phyloP scores from a whole-genome alignment of 495 filamentous ascomycete species.

The Xanthoparmelia taractica region DNA sequence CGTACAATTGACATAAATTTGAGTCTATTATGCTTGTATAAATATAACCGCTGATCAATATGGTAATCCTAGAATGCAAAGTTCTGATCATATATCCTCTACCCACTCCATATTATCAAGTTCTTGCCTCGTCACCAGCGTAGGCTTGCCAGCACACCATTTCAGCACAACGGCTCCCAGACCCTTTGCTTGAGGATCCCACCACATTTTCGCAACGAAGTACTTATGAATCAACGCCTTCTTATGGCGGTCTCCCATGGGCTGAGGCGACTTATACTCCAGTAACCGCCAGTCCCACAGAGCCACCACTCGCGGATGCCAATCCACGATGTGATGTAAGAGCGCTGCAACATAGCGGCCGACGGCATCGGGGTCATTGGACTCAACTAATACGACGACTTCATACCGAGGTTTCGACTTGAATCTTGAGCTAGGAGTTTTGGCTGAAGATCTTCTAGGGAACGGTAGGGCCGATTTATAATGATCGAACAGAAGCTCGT shows the following conservation, averaged over 20 bases:
- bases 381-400: conserved; percentile 15
- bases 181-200: conserved; percentile 1
- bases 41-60: not conserved
- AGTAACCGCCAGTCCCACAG: conserved; percentile 20
- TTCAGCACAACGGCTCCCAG: not conserved
- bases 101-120: not conserved
- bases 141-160: not conserved
- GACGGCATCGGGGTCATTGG: not conserved
- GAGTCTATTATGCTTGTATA: not conserved
- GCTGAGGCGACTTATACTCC: conserved; percentile 2
- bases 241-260: not conserved
- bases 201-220: conserved; percentile 7
- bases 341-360: conserved; percentile 4
- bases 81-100: not conserved
- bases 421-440: not conserved
- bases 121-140: not conserved
- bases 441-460: not conserved
- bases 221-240: not conserved
- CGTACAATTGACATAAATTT: too few relatives aligned
- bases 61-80: not conserved
- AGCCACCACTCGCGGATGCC: conserved; percentile 9
- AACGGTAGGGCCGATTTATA: not conserved
- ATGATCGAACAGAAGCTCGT: conserved; percentile 1
- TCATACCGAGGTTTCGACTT: not conserved
- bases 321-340: not conserved